phyloP scores from a whole-genome alignment of 352 stramenopile species.

The Peronosclerospora sorghi region DNA sequence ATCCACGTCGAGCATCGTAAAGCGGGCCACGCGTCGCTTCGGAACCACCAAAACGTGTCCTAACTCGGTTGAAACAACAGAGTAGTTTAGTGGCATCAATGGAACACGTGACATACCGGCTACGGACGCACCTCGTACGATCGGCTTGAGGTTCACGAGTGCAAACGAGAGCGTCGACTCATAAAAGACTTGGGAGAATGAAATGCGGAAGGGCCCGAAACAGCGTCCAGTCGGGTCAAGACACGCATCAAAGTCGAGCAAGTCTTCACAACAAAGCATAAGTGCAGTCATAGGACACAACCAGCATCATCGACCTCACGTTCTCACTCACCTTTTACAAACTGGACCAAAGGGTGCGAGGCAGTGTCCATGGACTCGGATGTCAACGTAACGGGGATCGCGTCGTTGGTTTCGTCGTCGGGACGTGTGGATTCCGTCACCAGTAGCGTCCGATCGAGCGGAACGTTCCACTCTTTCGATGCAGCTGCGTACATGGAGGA shows the following conservation, averaged over 20 bases:
- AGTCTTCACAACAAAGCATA: conserved; percentile 11
- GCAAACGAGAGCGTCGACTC: conserved; percentile 45
- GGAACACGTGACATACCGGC: background rate
- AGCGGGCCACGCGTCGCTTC: conserved; percentile 54
- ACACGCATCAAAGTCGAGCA: conserved; percentile 29
- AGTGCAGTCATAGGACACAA: too few species aligned
- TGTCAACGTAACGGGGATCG: conserved; percentile 8
- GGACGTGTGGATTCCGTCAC: conserved; percentile 8
- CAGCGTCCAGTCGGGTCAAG: conserved; percentile 19
- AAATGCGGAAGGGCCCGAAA: conserved; percentile 42
- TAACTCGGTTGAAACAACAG: too few species aligned
- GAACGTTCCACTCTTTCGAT: conserved; percentile 12
- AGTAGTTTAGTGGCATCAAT: too few species aligned
- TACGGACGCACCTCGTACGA: conserved; percentile 57
- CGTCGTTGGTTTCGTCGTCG: background rate
- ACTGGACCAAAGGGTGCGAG: conserved; percentile 2
- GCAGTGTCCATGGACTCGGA: background rate
- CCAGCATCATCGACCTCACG: too few species aligned
- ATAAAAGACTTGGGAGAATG: conserved; percentile 46
- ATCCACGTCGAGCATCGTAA: conserved; percentile 67
- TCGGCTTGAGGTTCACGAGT: conserved; percentile 91
- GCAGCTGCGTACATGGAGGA: conserved; percentile 7
- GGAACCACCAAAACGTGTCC: conserved; percentile 87
- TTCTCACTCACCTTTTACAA: conserved; percentile 14
- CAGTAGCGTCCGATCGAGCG: conserved; percentile 19